These are phyloP conservation scores for Trichoderma orchidacearum DNA, from an alignment of 495 filamentous ascomycete species.

Conservation along the genomic window DNA sequence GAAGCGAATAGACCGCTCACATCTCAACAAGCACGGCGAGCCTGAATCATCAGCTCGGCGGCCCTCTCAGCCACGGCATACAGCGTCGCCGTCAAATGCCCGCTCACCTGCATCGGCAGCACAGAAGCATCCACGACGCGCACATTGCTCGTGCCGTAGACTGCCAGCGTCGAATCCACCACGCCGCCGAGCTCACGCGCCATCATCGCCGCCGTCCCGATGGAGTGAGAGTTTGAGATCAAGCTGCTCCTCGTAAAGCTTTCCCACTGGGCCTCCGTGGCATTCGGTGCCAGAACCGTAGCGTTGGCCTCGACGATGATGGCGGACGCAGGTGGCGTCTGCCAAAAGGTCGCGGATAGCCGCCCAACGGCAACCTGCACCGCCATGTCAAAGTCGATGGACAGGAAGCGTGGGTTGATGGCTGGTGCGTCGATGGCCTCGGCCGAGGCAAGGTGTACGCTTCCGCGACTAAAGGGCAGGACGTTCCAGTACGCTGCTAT, in stretches of 20 bases:
- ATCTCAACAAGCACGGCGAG: not conserved
- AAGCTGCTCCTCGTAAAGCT: conserved; percentile 7
- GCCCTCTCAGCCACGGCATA: conserved; percentile 49
- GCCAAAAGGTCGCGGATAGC: conserved; percentile 12
- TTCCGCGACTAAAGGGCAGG: conserved; percentile 29
- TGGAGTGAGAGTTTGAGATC: conserved; percentile 8
- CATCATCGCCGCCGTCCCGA: conserved; percentile 28
- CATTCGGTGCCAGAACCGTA: conserved; percentile 10
- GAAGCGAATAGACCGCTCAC: not conserved
- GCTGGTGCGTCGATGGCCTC: conserved; percentile 16
- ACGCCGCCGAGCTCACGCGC: conserved; percentile 25
- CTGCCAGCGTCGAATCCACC: conserved; percentile 35
- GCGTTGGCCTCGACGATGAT: conserved; percentile 5
- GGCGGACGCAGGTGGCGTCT: conserved; percentile 10
- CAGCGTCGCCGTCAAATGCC: conserved; percentile 32
- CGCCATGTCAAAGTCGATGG: conserved; percentile 19
- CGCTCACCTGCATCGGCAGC: conserved; percentile 36
- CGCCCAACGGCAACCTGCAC: conserved; percentile 13
- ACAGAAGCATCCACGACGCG: conserved; percentile 44
- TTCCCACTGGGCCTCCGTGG: conserved; percentile 16
- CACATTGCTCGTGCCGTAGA: conserved; percentile 34
- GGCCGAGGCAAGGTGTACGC: conserved; percentile 23
- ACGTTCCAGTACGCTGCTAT: conserved; percentile 25
- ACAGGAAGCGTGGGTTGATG: conserved; percentile 18
- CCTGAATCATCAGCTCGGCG: not conserved